phyloP scores from a whole-genome alignment of 768 basidiomycete species.

The Leucocoprinus sp. region DNA sequence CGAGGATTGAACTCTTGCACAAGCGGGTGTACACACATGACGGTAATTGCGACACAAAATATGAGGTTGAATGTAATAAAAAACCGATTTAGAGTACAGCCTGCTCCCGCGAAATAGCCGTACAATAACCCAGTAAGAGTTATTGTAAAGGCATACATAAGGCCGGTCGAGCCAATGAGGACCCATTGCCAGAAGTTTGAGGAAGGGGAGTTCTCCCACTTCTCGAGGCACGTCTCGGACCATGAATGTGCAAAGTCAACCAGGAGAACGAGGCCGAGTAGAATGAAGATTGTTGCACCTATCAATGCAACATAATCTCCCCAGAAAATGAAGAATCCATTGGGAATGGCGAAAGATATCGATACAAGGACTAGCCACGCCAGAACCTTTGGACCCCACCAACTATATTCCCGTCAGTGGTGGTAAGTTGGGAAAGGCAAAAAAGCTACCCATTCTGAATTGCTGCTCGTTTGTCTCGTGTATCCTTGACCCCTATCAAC shows the following conservation, averaged over 20 bases:
- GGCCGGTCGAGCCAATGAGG: slow-evolving; percentile 83
- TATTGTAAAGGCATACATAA: slow-evolving; percentile 78
- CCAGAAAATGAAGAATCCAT: slow-evolving; percentile 98
- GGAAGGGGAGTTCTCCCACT: slow-evolving; percentile 72
- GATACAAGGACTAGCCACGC: slow-evolving; percentile 79
- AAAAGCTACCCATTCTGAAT: slow-evolving; percentile 91
- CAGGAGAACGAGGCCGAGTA: slow-evolving; percentile 92
- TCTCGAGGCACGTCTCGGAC: slow-evolving; percentile 94
- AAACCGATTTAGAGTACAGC: slow-evolving; percentile 89
- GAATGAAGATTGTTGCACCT: slow-evolving; percentile 91
- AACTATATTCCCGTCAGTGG: slow-evolving; percentile 37
- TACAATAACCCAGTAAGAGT: slow-evolving; percentile 85
- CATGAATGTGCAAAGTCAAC: slow-evolving; percentile 99
- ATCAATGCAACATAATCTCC: slow-evolving; percentile 88
- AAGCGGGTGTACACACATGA: slow-evolving; percentile 74
- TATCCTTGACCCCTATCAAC: slow-evolving; percentile 84
- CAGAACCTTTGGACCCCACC: slow-evolving; percentile 98
- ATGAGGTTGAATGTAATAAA: slow-evolving; percentile 94
- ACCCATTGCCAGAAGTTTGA: slow-evolving; percentile 96
- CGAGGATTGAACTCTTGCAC: slow-evolving; percentile 92
- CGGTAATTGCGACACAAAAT: slow-evolving; percentile 69
- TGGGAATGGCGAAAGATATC: slow-evolving; percentile 90
- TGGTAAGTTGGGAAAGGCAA: background rate
- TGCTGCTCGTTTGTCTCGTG: slow-evolving; percentile 85
- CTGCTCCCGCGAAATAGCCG: slow-evolving; percentile 81